A percentile compares a stretch with the other conserved stretches of the same genome.
Conservation (phyloP, 768 basidiomycete species). For the Macrolepiota dolichaula region DNA sequence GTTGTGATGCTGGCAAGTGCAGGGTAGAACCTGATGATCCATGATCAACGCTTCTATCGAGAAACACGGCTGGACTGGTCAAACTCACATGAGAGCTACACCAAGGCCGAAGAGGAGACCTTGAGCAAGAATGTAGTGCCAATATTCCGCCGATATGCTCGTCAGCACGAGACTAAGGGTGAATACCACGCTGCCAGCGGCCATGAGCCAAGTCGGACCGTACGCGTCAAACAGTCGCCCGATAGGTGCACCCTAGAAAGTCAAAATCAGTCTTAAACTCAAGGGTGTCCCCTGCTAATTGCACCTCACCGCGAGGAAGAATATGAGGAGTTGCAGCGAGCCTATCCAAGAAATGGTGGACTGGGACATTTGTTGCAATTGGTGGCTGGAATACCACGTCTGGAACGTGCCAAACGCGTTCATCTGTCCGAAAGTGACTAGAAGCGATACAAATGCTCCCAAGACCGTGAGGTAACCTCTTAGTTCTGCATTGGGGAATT, state of each 20-base stretch:
- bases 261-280: conserved; percentile 1
- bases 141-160: conserved; percentile 53
- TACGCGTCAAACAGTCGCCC: conserved; percentile 58
- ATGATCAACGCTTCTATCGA: conserved; percentile 10
- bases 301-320: conserved; percentile 61
- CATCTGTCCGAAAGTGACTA: conserved; percentile 71
- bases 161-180: conserved; percentile 55
- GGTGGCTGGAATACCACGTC: conserved; percentile 61
- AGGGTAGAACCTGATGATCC: conserved; percentile 59
- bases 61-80: neutral
- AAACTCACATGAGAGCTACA: conserved; percentile 58
- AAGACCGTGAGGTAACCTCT: conserved; percentile 48
- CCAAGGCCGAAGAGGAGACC: conserved; percentile 65
- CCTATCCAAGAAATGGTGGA: conserved; percentile 72
- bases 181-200: conserved; percentile 45
- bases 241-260: conserved; percentile 53
- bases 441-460: conserved; percentile 63
- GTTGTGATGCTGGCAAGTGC: conserved; percentile 64
- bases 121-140: conserved; percentile 61
- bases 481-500: conserved; percentile 13
- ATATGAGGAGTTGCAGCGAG: conserved; percentile 62
- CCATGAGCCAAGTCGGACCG: conserved; percentile 54
- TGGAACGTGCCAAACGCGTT: conserved; percentile 73
- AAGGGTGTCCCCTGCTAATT: neutral
- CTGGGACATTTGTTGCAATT: conserved; percentile 45